phyloP scores from a whole-genome alignment of 1,284 basidiomycete genomes.

The Boletus sp. region DNA sequence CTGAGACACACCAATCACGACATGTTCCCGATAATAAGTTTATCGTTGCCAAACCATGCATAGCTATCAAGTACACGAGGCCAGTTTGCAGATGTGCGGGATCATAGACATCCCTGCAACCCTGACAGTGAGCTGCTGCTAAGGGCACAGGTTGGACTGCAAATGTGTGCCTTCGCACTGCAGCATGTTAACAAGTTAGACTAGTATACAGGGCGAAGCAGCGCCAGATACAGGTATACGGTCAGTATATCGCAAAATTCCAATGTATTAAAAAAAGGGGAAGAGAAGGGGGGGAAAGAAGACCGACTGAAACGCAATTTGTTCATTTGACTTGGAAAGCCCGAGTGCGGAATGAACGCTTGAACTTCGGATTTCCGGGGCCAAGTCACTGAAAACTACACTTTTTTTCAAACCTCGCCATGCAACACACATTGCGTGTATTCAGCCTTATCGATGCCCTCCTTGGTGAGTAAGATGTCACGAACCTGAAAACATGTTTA shows the following conservation, averaged over 20 bases:
- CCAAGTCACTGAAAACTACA: not conserved
- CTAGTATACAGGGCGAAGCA: not conserved
- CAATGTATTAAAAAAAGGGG: not conserved
- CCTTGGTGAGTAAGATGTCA: constrained; percentile 63
- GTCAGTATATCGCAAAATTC: constrained; percentile 1
- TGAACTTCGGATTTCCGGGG: not conserved
- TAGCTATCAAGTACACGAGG: too few species aligned
- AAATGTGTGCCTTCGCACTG: too few species aligned
- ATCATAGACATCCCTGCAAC: too few species aligned
- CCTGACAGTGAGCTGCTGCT: too few species aligned
- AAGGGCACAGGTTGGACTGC: too few species aligned
- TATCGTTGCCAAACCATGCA: too few species aligned
- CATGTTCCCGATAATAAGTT: too few species aligned
- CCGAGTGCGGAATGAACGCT: not conserved
- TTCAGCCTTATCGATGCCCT: constrained; percentile 44
- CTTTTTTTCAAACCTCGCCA: constrained; percentile 38
- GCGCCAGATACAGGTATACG: not conserved
- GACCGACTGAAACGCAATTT: not conserved
- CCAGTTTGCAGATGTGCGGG: too few species aligned
- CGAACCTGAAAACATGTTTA: constrained; percentile 51
- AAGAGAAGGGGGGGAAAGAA: not conserved
- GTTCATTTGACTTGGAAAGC: not conserved
- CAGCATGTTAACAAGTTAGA: too few species aligned
- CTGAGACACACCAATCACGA: too few species aligned
- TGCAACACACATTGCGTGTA: constrained; percentile 51